phyloP scores from a whole-genome alignment of 805 yeast genomes.

The Yarrowia deformans region DNA sequence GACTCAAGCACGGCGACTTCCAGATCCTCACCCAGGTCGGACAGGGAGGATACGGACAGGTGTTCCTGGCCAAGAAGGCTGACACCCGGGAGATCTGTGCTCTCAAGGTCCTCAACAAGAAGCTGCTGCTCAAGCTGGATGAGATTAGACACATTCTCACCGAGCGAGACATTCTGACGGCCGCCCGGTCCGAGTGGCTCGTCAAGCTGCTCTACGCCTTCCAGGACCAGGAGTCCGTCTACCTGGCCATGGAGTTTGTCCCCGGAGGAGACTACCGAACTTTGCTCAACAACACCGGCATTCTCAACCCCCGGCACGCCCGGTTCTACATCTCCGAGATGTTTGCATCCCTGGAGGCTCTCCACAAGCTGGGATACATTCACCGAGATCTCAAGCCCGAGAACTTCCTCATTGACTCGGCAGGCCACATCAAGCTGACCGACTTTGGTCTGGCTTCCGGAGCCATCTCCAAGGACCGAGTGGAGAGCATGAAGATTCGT shows the following conservation, averaged over 20 bases:
- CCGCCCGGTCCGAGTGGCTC: conserved; percentile 94
- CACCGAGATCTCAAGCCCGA: conserved; percentile 98
- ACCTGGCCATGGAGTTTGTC: conserved; percentile 98
- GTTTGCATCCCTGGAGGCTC: conserved; percentile 93
- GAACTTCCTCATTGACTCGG: conserved; percentile 85
- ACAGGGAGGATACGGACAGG: conserved; percentile 99
- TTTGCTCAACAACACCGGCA: conserved; percentile 88
- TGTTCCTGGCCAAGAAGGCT: conserved; percentile 90
- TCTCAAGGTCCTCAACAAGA: conserved; percentile 86
- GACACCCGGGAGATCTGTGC: conserved; percentile 97
- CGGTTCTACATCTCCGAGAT: conserved; percentile 94
- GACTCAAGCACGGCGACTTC: conserved; percentile 93
- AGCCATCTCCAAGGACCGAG: conserved; percentile 87
- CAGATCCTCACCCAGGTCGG: conserved; percentile 98
- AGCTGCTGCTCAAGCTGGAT: conserved; percentile 82
- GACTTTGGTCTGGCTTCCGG: conserved; percentile 99
- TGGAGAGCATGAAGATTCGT: conserved; percentile 82
- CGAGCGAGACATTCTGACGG: conserved; percentile 96
- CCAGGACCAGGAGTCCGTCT: conserved; percentile 89
- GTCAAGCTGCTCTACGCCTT: conserved; percentile 93
- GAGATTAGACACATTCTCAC: conserved; percentile 96
- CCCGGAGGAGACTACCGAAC: conserved; percentile 99
- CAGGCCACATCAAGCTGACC: conserved; percentile 91
- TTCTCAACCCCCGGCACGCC: conserved; percentile 91
- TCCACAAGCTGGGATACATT: conserved; percentile 93